Evolutionary conservation across 176 grass and related monocot genomes (phyloP).

Genomic region (Saccharum officinarum): DNA sequence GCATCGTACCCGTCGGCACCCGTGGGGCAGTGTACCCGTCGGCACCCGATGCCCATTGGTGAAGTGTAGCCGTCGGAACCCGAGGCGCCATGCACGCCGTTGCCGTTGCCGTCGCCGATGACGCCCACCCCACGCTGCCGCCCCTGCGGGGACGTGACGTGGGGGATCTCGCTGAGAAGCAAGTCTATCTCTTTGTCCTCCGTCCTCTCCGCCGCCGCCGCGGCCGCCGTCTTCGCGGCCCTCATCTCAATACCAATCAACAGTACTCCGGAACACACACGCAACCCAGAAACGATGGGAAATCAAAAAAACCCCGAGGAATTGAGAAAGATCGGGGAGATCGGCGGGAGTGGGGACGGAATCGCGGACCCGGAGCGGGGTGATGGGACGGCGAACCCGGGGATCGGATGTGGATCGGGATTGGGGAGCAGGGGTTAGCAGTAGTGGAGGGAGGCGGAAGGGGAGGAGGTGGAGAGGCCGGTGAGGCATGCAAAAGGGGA

Average conservation of each 20-base stretch:
- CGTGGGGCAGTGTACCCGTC: background rate
- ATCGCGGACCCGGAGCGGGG: background rate
- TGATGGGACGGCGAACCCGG: constrained; percentile 10
- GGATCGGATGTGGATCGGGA: constrained; percentile 28
- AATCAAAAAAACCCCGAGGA: background rate
- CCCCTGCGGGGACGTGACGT: constrained; percentile 44
- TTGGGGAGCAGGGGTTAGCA: constrained; percentile 45
- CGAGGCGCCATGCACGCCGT: constrained; percentile 19
- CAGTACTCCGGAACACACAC: background rate
- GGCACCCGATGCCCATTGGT: background rate
- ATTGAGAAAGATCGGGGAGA: constrained; percentile 25
- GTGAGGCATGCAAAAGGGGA: constrained; percentile 70
- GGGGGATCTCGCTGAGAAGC: constrained; percentile 61
- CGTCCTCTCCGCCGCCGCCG: constrained; percentile 8
- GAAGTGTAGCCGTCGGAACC: constrained; percentile 12
- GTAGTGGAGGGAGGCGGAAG: constrained; percentile 11
- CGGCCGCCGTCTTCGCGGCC: background rate
- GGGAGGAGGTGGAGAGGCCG: constrained; percentile 43
- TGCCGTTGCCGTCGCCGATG: constrained; percentile 22
- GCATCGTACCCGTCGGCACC: constrained; percentile 7
- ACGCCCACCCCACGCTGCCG: constrained; percentile 10
- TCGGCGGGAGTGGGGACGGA: constrained; percentile 20
- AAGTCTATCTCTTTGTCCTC: constrained; percentile 76
- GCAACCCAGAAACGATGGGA: constrained; percentile 14
- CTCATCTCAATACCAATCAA: constrained; percentile 44